Percentiles rank a stretch among this genome's conserved stretches.
Conservation (phyloP, 1,139 yeast genomes). For the Saccharomyces hybrid region DNA sequence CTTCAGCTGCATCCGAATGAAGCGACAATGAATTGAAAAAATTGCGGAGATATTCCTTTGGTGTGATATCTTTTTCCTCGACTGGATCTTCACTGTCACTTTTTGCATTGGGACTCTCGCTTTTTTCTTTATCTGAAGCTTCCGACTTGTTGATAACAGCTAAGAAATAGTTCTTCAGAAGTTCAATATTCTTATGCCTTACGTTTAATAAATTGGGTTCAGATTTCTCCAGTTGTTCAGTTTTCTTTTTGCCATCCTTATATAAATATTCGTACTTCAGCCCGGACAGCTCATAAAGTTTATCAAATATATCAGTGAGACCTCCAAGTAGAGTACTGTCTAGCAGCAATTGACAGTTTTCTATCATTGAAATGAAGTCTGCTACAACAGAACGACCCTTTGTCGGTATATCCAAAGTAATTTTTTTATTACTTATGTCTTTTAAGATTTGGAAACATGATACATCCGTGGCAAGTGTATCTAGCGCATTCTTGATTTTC, state of each 20-base stretch:
- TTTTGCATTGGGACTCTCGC: slow-evolving; percentile 1
- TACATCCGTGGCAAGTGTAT: slow-evolving; percentile 5
- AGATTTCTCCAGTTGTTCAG: slow-evolving; percentile 6
- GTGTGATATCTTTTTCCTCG: neutral
- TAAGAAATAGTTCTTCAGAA: slow-evolving; percentile 40
- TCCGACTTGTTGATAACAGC: slow-evolving; percentile 18
- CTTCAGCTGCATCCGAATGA: slow-evolving; percentile 34
- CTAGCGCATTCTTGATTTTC: slow-evolving; percentile 31
- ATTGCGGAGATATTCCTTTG: slow-evolving; percentile 37
- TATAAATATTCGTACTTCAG: slow-evolving; percentile 21
- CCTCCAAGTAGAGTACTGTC: slow-evolving; percentile 17
- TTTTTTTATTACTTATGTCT: slow-evolving; percentile 13
- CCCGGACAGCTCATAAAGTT: slow-evolving; percentile 27
- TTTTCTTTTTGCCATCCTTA: slow-evolving; percentile 24
- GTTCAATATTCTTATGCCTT: slow-evolving; percentile 37
- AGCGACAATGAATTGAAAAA: slow-evolving; percentile 58
- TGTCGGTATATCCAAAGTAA: slow-evolving; percentile 14
- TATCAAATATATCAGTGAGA: slow-evolving; percentile 23
- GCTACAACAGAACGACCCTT: slow-evolving; percentile 19
- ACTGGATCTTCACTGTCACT: neutral
- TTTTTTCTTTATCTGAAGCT: neutral
- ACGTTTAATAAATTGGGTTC: slow-evolving; percentile 21
- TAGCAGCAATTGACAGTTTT: slow-evolving; percentile 15
- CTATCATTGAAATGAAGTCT: slow-evolving; percentile 22
- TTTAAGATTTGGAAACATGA: slow-evolving; percentile 22